Base-by-base conservation (phyloP, 305 asterid genomes). In the Solanum hybrid region DNA sequence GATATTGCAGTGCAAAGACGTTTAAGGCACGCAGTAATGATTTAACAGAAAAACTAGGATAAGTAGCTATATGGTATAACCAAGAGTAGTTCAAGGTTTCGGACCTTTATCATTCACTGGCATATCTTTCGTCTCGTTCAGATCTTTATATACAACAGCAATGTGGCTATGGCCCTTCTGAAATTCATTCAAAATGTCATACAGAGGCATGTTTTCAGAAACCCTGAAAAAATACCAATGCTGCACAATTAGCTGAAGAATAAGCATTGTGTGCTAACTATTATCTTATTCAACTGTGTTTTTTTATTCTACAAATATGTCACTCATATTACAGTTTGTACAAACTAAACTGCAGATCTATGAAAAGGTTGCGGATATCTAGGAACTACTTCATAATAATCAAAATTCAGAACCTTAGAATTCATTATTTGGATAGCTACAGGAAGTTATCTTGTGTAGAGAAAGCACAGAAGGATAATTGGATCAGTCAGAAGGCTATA, bases 111-210 rank as follows among this genome's bases (percentile, higher is more conserved):
- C 89, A 78, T 94, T 95, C 90, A 91, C 93, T 85, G 92, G 87
- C 27, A 89, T 89, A 87, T 94, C 98, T 92, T 94, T 94, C 70
- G 92, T 93, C 94, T 94, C 95, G n/a, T 95, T 93, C 87, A 95
- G 90, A 93, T 95, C 98, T 93, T 92, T 93, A 87, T 94, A 96
- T 73, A 97, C 99, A 37, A 95, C 98, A 79, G 99, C 99, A 72
- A 97, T 92, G 96, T 97, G 99, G 92, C 99, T 96, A 91, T 97
- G 99, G 77, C 99, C 99, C 94, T 97, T 96, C 92, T 97, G 99
- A 93, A 97, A 97, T 86, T 97, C 99, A 89, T 97, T 97, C 90
- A 97, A 94, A 73, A 97, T 97, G 94, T 97, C 99, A 91, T 97
- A 97, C 72, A 97, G 99, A 83, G 99, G 99, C 93, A 96, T 96